Percentiles rank a stretch among this genome's conserved stretches.
phyloP scores from a whole-genome alignment of 2,329 filamentous ascomycete species.

The Alternaria ethzedia region DNA sequence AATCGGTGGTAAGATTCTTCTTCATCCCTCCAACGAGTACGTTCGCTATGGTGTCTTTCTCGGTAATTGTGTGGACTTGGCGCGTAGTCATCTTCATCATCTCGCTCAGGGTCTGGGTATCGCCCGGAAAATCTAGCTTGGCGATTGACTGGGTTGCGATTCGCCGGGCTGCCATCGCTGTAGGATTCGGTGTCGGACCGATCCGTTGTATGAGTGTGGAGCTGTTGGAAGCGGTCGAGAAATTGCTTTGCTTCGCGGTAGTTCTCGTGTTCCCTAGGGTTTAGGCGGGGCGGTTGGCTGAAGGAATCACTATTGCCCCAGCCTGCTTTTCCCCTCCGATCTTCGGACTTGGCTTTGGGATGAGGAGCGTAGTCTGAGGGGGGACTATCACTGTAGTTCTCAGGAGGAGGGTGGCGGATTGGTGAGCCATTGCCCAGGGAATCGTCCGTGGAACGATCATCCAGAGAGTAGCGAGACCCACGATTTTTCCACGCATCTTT shows the following conservation, averaged over 20 bases:
- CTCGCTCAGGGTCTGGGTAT: not conserved
- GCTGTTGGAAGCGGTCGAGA: not conserved
- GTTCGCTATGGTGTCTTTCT: not conserved
- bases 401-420: not conserved
- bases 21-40: not conserved
- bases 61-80: not conserved
- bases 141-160: not conserved
- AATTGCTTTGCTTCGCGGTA: slow-evolving; percentile 11
- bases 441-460: not conserved
- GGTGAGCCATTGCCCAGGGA: not conserved
- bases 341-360: not conserved
- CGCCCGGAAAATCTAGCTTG: not conserved
- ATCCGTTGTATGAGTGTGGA: not conserved
- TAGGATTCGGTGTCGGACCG: not conserved
- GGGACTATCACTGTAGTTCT: not conserved
- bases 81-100: not conserved
- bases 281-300: slow-evolving; percentile 15
- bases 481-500: not conserved
- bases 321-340: slow-evolving; percentile 11
- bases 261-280: slow-evolving; percentile 5
- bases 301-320: slow-evolving; percentile 14
- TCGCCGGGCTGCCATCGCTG: not conserved
- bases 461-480: not conserved
- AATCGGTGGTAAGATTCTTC: not conserved
- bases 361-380: not conserved